phyloP scores from a whole-genome alignment of 1,139 yeast genomes.

The Pichia inconspicua region DNA sequence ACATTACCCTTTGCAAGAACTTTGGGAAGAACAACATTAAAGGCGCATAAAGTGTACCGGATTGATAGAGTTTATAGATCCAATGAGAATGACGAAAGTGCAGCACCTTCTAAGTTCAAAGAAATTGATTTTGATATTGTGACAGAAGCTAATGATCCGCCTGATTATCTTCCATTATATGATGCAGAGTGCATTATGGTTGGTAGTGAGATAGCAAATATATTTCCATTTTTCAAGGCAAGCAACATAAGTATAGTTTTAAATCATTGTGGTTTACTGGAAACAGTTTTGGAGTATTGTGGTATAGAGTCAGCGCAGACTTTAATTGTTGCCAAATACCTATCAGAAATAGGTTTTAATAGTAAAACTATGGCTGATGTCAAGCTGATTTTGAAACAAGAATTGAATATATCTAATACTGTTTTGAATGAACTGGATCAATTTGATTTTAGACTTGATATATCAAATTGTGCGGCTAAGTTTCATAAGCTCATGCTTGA shows the following conservation, averaged over 20 bases:
- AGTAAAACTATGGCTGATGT: constrained; percentile 56
- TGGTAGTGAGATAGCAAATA: constrained; percentile 59
- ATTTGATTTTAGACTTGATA: constrained; percentile 67
- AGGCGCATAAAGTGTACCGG: constrained; percentile 57
- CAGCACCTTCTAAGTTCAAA: constrained; percentile 70
- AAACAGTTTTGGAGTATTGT: constrained; percentile 69
- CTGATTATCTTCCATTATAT: constrained; percentile 37
- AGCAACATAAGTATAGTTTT: constrained; percentile 52
- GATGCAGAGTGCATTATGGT: constrained; percentile 88
- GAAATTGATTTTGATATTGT: constrained; percentile 85
- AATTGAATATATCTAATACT: constrained; percentile 71
- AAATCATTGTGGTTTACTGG: constrained; percentile 75
- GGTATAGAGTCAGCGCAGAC: constrained; percentile 67
- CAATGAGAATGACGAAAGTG: constrained; percentile 42
- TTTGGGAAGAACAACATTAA: constrained; percentile 53
- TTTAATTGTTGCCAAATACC: constrained; percentile 55
- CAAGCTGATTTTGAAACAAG: constrained; percentile 56
- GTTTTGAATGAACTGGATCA: constrained; percentile 72
- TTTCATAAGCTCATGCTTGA: constrained; percentile 67
- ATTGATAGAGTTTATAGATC: constrained; percentile 81
- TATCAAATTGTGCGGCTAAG: constrained; percentile 55
- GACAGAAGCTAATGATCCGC: constrained; percentile 35
- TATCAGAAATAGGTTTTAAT: constrained; percentile 72
- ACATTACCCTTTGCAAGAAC: constrained; percentile 84
- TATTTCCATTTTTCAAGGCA: constrained; percentile 58